Evolutionary conservation across 1,139 yeast genomes (phyloP), one percentile per base, ranked within the genome.

Genomic region (Scheffersomyces titani): DNA sequence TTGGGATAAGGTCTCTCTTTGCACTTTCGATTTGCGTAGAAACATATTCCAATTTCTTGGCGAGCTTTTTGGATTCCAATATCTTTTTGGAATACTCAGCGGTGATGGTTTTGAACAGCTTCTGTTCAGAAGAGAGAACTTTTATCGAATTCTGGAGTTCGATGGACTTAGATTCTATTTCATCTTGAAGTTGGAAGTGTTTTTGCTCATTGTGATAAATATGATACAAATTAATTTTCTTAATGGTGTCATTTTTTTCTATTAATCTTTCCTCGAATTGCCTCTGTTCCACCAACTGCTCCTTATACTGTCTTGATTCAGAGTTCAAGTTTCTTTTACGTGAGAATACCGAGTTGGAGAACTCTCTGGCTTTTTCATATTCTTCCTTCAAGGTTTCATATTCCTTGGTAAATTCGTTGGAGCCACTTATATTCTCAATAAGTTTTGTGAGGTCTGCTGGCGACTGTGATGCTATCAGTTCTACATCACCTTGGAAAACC

Each of bases 401-500:
- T 59, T 91, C 92, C 40, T 77, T 78, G 52, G 84, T 80, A 63
- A 73, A 84, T 52, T 90, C 96, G 6, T 76, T 74, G 0, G 97
- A 89, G 0, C 98, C 97, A 60, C 96, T 89, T 36, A 94, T 86
- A 24, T 86, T 87, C 71, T 94, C 99, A 55, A 96, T 77, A 61
- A 93, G 73, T 52, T 76, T 81, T 3, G 97, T 85, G 59, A 94
- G 78, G 52, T 92, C 97, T 50, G 75, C 73, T 0, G 98, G 86
- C 0, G 94, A 86, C 69, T 93, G 97, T 1, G 97, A 83, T 0
- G 99, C 99, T 54, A 94, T 88, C 63, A 89, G 89, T 70, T 94
- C 99, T 52, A 94, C 97, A 69, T 94, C 98, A 56, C 99, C 99
- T 75, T 94, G 99, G 70, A 94, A 93, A 18, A 96, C 98, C 61